Evolutionary conservation across 192 early-diverging fungal species (phyloP).

Genomic region (Linnemannia schmuckeri): DNA sequence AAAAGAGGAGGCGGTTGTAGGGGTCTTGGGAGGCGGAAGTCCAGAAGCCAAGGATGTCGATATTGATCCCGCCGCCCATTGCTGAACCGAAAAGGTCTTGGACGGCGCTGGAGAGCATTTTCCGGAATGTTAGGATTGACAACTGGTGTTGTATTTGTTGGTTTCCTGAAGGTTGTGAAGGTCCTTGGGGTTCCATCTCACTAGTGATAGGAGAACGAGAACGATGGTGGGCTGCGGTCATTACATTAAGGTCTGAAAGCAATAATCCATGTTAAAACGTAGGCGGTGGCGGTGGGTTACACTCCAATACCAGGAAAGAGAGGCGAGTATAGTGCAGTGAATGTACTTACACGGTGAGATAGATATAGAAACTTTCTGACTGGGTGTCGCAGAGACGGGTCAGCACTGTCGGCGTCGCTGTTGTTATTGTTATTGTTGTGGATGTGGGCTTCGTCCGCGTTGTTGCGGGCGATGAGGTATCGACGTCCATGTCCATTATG

Average conservation of each 20-base stretch:
- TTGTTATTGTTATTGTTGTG: constrained; percentile 10
- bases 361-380: constrained; percentile 46
- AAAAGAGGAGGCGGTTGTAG: constrained; percentile 26
- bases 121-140: constrained; percentile 45
- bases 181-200: constrained; percentile 35
- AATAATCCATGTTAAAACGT: not conserved
- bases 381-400: constrained; percentile 39
- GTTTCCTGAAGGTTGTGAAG: constrained; percentile 5
- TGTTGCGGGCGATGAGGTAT: not conserved
- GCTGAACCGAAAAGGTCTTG: constrained; percentile 48
- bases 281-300: not conserved
- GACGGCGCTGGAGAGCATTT: constrained; percentile 40
- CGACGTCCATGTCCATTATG: constrained; percentile 12
- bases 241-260: too few relatives aligned
- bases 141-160: constrained; percentile 12
- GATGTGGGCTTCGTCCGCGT: not conserved
- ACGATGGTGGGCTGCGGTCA: too few relatives aligned
- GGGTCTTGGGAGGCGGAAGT: constrained; percentile 38
- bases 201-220: not conserved
- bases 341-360: constrained; percentile 39
- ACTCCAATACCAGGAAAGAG: not conserved
- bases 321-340: too few relatives aligned
- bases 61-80: constrained; percentile 53
- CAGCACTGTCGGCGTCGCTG: not conserved
- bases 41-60: constrained; percentile 53